These are phyloP conservation scores for Suillus decipiens DNA, from an alignment of 768 basidiomycete species.

Conservation along the genomic window DNA sequence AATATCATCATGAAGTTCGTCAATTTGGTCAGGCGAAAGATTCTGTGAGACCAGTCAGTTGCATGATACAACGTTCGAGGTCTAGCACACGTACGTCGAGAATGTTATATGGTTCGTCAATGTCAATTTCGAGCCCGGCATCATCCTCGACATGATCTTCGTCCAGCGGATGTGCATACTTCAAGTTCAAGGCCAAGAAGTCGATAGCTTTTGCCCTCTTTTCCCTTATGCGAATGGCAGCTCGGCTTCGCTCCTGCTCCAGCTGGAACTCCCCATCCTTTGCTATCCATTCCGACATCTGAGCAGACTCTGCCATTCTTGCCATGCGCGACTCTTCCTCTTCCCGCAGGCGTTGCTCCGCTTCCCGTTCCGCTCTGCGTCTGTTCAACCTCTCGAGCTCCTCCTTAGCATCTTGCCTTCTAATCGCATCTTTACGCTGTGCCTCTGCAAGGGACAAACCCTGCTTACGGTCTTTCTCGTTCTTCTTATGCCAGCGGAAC, in stretches of 20 bases:
- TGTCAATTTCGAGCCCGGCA: conserved; percentile 92
- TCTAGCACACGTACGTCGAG: conserved; percentile 68
- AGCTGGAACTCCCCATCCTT: conserved; percentile 98
- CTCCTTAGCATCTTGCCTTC: conserved; percentile 90
- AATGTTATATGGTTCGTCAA: conserved; percentile 98
- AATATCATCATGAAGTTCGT: conserved; percentile 94
- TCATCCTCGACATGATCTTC: conserved; percentile 81
- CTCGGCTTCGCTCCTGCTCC: conserved; percentile 88
- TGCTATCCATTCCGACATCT: conserved; percentile 97
- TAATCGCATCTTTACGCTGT: conserved; percentile 73
- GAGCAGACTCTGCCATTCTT: conserved; percentile 88
- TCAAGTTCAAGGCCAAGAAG: conserved; percentile 93
- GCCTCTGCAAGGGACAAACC: conserved; percentile 81
- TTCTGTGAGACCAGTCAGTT: conserved; percentile 51
- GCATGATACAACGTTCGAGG: neutral
- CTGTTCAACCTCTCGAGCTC: conserved; percentile 91
- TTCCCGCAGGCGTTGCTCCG: conserved; percentile 83
- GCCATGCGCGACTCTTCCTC: conserved; percentile 92
- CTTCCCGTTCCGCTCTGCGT: conserved; percentile 89
- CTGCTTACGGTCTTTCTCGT: conserved; percentile 90
- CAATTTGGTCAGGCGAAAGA: conserved; percentile 81
- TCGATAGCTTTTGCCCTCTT: conserved; percentile 99
- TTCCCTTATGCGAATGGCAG: conserved; percentile 93
- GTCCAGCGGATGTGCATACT: conserved; percentile 77
- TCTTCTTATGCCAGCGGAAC: conserved; percentile 99